phyloP scores from a whole-genome alignment of 2,329 filamentous ascomycete genomes.

The Colletotrichum chlorophyti region DNA sequence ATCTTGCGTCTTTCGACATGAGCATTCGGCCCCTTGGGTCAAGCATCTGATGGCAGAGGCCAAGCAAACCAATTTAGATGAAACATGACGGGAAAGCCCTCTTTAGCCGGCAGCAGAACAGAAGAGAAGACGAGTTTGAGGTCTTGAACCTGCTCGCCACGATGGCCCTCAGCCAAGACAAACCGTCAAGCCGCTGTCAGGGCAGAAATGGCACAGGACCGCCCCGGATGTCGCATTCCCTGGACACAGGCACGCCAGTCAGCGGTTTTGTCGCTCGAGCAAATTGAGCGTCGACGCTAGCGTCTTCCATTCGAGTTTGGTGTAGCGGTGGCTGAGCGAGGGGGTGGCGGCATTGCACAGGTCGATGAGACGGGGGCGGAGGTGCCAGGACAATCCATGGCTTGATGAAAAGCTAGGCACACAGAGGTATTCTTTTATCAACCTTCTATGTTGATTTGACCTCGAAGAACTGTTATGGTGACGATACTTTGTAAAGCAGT shows the following conservation, averaged over 20 bases:
- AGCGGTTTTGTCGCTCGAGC: conserved; percentile 10
- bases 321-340: conserved; percentile 21
- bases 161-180: background rate
- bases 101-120: too few species aligned
- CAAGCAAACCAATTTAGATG: too few species aligned
- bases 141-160: background rate
- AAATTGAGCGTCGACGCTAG: background rate
- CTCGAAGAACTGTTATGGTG: too few species aligned
- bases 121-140: too few species aligned
- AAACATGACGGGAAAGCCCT: too few species aligned
- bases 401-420: too few species aligned
- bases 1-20: background rate
- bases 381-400: too few species aligned
- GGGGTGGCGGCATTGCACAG: background rate
- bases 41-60: background rate
- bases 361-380: background rate
- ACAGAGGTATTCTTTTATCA: too few species aligned
- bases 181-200: background rate
- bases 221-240: too few species aligned
- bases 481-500: too few species aligned
- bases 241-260: background rate
- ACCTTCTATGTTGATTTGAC: background rate
- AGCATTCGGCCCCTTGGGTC: background rate
- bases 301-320: background rate
- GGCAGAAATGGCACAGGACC: background rate